Evolutionary conservation across 1,284 basidiomycete genomes (phyloP), one percentile per base, ranked within the genome.

Genomic region (Ganoderma resinaceum): DNA sequence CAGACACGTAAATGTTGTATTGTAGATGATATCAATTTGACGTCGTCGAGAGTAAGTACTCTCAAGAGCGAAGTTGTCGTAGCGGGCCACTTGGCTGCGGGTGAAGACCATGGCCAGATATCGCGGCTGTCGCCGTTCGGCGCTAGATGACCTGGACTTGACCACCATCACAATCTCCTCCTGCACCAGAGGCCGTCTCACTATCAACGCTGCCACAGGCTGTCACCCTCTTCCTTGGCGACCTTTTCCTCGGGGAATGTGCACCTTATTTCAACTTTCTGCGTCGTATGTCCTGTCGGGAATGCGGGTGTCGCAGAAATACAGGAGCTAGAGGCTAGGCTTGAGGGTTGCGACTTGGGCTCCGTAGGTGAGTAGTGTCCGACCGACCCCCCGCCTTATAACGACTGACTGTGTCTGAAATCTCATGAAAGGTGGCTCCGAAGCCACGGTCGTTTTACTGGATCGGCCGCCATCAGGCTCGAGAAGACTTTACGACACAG

Each of bases 161-260:
- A 52, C 46, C 46, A 52, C 29, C 46, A 52, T 52, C 46, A 26
- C 46, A 52, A 52, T 26, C n/a, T 49, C 46, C n/a, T 52, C 46
- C 46, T 26, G 23, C 12, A 11, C 11, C 23, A 2, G 46, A 26
- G 11, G 23, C 23, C n/a, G 23, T n/a, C n/a, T 23, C n/a, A 8
- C 23, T 26, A 26, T 52, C 46, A 12, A 52, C n/a, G 46, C 23
- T 52, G 9, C 23, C 46, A 26, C 46, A 52, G 11, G 46, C 23
- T 52, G 9, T 12, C 46, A 26, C 46, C 23, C 46, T 26, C 46
- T 52, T 14, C 4, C 4, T 52, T 12, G 11, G 16, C 40, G 2
- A 6, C 18, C 16, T 7, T 42, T 42, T 2, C 7, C 4, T 12
- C 46, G 9, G 9, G 11, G 12, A 12, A 3, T 1, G 12, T 26